Conservation (phyloP, 73 alveolate species). For the Blepharisma stoltei region DNA sequence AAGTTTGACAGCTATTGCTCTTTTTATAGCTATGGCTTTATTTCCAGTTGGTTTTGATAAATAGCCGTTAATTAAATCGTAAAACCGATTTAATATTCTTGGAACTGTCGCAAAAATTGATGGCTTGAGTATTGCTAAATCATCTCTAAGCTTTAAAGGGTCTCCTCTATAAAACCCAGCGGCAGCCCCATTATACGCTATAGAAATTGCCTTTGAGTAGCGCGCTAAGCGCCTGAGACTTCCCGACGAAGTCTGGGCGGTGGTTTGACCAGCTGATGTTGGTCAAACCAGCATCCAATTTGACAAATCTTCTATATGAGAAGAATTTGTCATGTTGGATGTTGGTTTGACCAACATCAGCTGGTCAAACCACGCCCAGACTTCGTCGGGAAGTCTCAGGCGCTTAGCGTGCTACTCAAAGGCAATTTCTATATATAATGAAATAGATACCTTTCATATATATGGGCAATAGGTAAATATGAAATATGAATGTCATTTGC, state of each 20-base stretch:
- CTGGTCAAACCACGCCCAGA: too few relatives aligned
- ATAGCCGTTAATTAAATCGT: slow-evolving; percentile 68
- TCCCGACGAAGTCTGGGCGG: too few relatives aligned
- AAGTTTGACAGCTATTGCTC: slow-evolving; percentile 70
- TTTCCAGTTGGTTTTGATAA: slow-evolving; percentile 57
- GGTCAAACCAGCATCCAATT: too few relatives aligned
- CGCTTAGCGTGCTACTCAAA: too few relatives aligned
- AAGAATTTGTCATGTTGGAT: too few relatives aligned
- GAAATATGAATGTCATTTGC: slow-evolving; percentile 77
- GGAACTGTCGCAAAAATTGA: slow-evolving; percentile 96
- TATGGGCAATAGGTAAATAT: slow-evolving; percentile 95
- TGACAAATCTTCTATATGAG: too few relatives aligned
- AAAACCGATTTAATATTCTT: slow-evolving; percentile 85
- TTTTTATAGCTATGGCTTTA: slow-evolving; percentile 50
- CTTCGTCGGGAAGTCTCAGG: too few relatives aligned
- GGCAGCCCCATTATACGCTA: slow-evolving; percentile 58
- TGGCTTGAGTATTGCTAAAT: slow-evolving; percentile 80
- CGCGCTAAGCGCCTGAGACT: too few relatives aligned
- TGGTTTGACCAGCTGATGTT: too few relatives aligned
- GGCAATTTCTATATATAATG: too few relatives aligned
- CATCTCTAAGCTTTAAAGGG: slow-evolving; percentile 67
- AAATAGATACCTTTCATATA: slow-evolving; percentile 80
- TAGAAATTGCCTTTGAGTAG: too few relatives aligned
- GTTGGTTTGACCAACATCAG: too few relatives aligned
- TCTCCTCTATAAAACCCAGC: slow-evolving; percentile 83